Conservation (phyloP, 139 green algal genomes). For the Pedinophyceae sp. region DNA sequence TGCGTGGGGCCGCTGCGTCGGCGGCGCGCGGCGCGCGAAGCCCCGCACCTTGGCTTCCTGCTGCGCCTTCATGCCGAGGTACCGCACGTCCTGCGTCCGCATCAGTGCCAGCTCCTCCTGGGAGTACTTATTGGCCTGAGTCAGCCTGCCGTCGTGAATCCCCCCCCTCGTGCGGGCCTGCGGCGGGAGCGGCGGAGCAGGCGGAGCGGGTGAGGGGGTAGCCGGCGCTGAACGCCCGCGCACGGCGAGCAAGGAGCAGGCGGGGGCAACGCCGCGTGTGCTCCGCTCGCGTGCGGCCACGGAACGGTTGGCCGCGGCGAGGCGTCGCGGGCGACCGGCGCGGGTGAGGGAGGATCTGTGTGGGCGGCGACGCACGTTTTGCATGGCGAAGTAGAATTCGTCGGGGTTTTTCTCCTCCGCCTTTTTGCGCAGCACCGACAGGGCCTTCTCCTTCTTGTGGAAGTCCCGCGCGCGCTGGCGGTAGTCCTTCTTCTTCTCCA, state of each 20-base stretch:
- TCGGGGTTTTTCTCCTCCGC: constrained; percentile 89
- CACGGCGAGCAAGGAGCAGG: too few species aligned
- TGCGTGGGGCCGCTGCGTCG: too few species aligned
- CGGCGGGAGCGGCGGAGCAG: too few species aligned
- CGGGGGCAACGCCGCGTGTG: too few species aligned
- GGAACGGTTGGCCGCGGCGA: too few species aligned
- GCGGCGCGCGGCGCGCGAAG: too few species aligned
- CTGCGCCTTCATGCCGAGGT: constrained; percentile 58
- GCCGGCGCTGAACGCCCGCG: too few species aligned
- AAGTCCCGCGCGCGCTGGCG: constrained; percentile 75
- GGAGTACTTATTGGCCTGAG: constrained; percentile 74
- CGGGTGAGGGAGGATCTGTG: too few species aligned
- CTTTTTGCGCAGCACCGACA: constrained; percentile 64
- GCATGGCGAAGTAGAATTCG: constrained; percentile 98
- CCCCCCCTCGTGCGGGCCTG: constrained; percentile 52
- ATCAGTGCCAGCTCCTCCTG: constrained; percentile 77
- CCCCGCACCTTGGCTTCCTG: constrained; percentile 53
- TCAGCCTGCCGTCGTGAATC: constrained; percentile 44
- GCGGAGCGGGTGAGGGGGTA: too few species aligned
- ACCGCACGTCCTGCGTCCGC: constrained; percentile 81
- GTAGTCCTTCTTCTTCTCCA: constrained; percentile 98
- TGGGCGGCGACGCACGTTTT: too few species aligned
- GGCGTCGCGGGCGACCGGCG: too few species aligned
- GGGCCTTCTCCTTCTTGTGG: constrained; percentile 76
- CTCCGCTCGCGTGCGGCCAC: too few species aligned